Evolutionary conservation across 2,329 filamentous ascomycete genomes (phyloP), one percentile per base, ranked within the genome.

Genomic region (Penicillium concentricum): DNA sequence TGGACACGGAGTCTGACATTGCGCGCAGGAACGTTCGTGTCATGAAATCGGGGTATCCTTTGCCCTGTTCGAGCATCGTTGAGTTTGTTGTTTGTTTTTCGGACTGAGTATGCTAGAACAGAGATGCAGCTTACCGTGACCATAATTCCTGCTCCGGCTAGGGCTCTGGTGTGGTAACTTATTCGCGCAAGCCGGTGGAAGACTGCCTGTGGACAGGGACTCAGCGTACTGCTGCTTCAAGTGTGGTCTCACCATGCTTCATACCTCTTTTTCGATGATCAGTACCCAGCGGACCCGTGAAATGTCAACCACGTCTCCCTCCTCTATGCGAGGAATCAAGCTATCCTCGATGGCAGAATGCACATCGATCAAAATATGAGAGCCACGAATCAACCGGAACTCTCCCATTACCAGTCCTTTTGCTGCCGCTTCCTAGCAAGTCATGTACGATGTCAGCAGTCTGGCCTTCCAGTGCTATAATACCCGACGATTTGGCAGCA

Each of bases 201-300:
- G 6, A 83, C 81, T 26, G 85, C 84, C 83, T 85, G 51, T 42
- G 39, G n/a, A 28, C 3, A 28, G 13, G 9, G 38, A 6, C 3
- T 48, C 37, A 28, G 18, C 35, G 22, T 34, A 48, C 39, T 7
- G 37, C 30, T 43, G 3, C 26, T 22, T 13, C 12, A n/a, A 51
- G 43, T 57, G 13, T 56, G 7, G 24, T 8, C 7, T 15, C 5
- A 1, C 4, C 15, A 4, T 5, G 1, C 18, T 32, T n/a, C 53
- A 22, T 69, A 82, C 83, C 76, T 88, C 85, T 73, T 88, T 88
- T 66, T 88, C 85, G 24, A 88, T 74, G 4, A 87, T 76, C 1
- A 87, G 71, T 26, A 88, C 76, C 84, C 84, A 87, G n/a, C 74
- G 70, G 15, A 81, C 69, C n/a, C 67, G 65, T 4, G 70, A 68